phyloP scores from a whole-genome alignment of 208 protist species.

The Endotrypanum monterogeii region DNA sequence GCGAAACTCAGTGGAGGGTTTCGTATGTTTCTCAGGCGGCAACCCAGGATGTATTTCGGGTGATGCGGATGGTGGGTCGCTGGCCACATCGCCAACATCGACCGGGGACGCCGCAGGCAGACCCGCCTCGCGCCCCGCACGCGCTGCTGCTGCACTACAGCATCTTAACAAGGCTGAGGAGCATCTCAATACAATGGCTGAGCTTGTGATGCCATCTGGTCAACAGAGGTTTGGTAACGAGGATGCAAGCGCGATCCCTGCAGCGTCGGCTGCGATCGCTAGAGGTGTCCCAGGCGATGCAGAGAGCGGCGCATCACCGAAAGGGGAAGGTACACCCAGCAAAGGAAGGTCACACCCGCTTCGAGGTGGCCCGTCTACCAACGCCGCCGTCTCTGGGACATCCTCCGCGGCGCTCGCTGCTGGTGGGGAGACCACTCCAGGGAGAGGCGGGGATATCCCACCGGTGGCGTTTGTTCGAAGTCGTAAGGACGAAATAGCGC shows the following conservation, averaged over 20 bases:
- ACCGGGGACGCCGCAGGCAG: not conserved
- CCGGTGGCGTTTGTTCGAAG: conserved; percentile 24
- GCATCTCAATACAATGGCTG: conserved; percentile 22
- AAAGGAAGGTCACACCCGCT: not conserved
- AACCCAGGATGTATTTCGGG: conserved; percentile 31
- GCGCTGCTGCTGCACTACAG: conserved; percentile 26
- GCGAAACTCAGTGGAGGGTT: conserved; percentile 47
- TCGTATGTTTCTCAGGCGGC: conserved; percentile 54
- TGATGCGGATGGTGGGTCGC: not conserved
- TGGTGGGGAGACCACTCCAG: not conserved
- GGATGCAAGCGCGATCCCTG: not conserved
- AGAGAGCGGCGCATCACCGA: not conserved
- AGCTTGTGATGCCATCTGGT: conserved; percentile 24
- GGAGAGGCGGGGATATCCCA: conserved; percentile 7
- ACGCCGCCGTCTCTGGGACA: conserved; percentile 1
- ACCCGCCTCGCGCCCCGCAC: conserved; percentile 12
- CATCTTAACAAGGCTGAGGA: conserved; percentile 28
- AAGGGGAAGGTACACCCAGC: not conserved
- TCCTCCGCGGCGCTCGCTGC: not conserved
- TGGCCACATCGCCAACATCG: conserved; percentile 7
- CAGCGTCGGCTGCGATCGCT: not conserved
- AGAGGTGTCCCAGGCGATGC: not conserved
- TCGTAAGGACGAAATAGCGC: conserved; percentile 16
- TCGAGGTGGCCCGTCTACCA: not conserved
- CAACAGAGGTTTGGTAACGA: not conserved